Evolutionary conservation across 2,329 filamentous ascomycete genomes (phyloP).

Genomic region (Zalaria sp.): DNA sequence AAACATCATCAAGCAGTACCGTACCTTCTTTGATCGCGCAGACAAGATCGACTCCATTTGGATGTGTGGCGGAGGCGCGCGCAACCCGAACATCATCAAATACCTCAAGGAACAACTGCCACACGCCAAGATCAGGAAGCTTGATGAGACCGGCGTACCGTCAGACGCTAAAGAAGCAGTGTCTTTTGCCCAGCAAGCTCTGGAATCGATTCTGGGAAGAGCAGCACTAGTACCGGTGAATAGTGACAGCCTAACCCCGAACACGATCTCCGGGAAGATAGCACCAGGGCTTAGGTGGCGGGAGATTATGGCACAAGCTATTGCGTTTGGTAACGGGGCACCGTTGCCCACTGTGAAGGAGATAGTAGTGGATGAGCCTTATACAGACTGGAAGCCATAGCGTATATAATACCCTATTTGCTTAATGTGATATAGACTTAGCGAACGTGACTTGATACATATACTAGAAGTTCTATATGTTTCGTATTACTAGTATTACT

Average conservation of each 20-base stretch:
- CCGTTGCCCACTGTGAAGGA: no score
- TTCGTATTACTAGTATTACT: no score
- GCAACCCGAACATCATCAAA: no score
- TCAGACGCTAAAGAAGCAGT: constrained; percentile 20
- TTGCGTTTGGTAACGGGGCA: not conserved
- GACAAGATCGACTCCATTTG: no score
- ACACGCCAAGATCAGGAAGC: constrained; percentile 4
- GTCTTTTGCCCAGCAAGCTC: constrained; percentile 20
- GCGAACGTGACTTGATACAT: no score
- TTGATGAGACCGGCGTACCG: constrained; percentile 18
- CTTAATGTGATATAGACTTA: no score
- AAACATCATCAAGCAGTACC: no score
- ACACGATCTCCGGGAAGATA: constrained; percentile 5
- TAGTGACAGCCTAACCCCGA: constrained; percentile 3
- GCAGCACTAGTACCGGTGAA: constrained; percentile 8
- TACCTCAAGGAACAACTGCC: not conserved
- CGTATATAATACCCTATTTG: no score
- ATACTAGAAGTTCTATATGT: no score
- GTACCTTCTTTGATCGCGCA: no score
- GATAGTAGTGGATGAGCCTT: no score
- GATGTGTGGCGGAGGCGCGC: no score
- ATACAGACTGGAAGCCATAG: not conserved
- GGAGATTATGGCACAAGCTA: constrained; percentile 3
- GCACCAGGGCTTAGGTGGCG: constrained; percentile 3
- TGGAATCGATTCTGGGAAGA: constrained; percentile 19